Evolutionary conservation across 2,329 filamentous ascomycete genomes (phyloP).

Genomic region (Paradendryphiella salina): DNA sequence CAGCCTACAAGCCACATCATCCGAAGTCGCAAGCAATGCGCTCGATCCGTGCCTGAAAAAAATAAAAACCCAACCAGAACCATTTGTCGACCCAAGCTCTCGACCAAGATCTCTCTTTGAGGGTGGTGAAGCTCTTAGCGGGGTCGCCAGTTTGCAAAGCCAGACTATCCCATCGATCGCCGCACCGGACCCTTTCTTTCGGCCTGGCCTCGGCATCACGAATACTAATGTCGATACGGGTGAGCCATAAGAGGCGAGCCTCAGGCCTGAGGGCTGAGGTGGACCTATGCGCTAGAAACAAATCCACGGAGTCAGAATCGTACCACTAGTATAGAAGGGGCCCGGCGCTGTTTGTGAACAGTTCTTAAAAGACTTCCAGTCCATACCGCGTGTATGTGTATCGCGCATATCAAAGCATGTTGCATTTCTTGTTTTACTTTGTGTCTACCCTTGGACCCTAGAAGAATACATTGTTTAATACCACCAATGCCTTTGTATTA

Average conservation of each 20-base stretch:
- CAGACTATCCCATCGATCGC: conserved; percentile 23
- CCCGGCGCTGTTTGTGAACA: conserved; percentile 1
- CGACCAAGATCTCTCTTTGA: neutral
- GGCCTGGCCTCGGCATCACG: conserved; percentile 27
- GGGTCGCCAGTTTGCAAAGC: conserved; percentile 6
- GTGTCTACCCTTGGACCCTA: neutral
- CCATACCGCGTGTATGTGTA: neutral
- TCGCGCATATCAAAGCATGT: neutral
- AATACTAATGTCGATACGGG: conserved; percentile 16
- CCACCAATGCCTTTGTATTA: neutral
- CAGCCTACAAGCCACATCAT: conserved; percentile 5
- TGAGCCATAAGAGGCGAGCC: conserved; percentile 8
- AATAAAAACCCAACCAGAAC: neutral
- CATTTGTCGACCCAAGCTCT: neutral
- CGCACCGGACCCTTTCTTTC: conserved; percentile 18
- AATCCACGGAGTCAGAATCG: conserved; percentile 6
- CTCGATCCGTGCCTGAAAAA: conserved; percentile 8
- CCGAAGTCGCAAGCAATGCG: conserved; percentile 6
- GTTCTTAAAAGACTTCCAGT: neutral
- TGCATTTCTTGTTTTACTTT: conserved; percentile 1
- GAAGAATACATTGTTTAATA: neutral
- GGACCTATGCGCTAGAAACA: conserved; percentile 11
- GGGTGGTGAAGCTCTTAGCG: conserved; percentile 5
- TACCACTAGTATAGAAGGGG: conserved; percentile 9
- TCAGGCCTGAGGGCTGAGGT: conserved; percentile 11